phyloP scores from a whole-genome alignment of 352 stramenopile genomes.

The Phytopythium vexans region DNA sequence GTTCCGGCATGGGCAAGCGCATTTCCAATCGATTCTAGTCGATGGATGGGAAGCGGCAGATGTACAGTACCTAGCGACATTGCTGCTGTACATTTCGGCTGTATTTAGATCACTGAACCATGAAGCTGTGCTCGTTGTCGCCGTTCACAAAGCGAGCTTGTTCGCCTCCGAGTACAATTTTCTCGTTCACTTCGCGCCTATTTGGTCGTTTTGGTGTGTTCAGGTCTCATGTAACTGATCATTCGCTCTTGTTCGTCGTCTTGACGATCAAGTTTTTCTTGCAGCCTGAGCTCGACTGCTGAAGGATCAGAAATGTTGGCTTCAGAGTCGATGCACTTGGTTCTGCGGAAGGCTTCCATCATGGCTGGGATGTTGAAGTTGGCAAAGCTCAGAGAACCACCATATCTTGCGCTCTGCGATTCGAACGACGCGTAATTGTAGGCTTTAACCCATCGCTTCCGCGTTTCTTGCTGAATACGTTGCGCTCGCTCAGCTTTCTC shows the following conservation, averaged over 20 bases:
- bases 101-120: not conserved
- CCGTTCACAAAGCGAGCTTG: too few species aligned
- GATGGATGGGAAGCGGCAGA: not conserved
- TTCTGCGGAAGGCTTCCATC: slow-evolving; percentile 44
- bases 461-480: slow-evolving; percentile 30
- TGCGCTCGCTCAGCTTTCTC: slow-evolving; percentile 37
- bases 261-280: not conserved
- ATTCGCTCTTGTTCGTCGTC: slow-evolving; percentile 7
- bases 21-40: slow-evolving; percentile 5
- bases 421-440: slow-evolving; percentile 65
- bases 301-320: not conserved
- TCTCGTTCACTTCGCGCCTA: too few species aligned
- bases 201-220: not conserved
- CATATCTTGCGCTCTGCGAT: slow-evolving; percentile 31
- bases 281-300: not conserved
- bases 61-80: not conserved
- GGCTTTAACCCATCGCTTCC: slow-evolving; percentile 39
- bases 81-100: not conserved
- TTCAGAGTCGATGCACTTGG: slow-evolving; percentile 13
- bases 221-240: slow-evolving; percentile 4
- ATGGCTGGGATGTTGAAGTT: slow-evolving; percentile 48
- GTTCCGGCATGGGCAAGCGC: slow-evolving; percentile 14
- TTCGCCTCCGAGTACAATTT: too few species aligned
- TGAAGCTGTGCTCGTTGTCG: too few species aligned
- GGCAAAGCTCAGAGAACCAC: slow-evolving; percentile 32